phyloP scores from a whole-genome alignment of 2,329 filamentous ascomycete species.

The Colletotrichum godetiae region DNA sequence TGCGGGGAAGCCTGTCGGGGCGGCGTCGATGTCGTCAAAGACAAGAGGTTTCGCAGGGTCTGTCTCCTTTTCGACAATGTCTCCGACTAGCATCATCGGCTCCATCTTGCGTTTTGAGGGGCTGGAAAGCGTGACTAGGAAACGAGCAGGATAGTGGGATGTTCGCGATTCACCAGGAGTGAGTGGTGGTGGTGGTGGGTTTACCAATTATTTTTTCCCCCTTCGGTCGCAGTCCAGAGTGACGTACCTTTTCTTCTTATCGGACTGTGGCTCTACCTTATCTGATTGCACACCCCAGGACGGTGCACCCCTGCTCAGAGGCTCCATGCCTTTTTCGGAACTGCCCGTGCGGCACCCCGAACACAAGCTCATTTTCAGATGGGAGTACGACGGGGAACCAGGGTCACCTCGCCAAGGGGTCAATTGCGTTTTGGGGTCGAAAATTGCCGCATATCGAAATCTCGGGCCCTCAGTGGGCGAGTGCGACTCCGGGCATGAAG shows the following conservation, averaged over 20 bases:
- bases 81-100: slow-evolving; percentile 70
- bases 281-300: slow-evolving; percentile 19
- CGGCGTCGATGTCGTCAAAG: slow-evolving; percentile 68
- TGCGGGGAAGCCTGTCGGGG: slow-evolving; percentile 83
- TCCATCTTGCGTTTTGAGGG: slow-evolving; percentile 43
- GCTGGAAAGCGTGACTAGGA: background rate
- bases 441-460: background rate
- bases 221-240: background rate
- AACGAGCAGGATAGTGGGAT: background rate
- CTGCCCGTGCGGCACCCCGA: slow-evolving; percentile 28
- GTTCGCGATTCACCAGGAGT: background rate
- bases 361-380: slow-evolving; percentile 30
- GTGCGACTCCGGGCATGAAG: background rate
- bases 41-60: slow-evolving; percentile 70
- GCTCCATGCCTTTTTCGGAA: slow-evolving; percentile 25
- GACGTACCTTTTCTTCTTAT: slow-evolving; percentile 17
- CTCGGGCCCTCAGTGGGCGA: background rate
- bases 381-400: slow-evolving; percentile 13
- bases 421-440: background rate
- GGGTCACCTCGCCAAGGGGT: slow-evolving; percentile 2
- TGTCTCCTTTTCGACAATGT: slow-evolving; percentile 82
- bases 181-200: slow-evolving; percentile 5
- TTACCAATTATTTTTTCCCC: background rate
- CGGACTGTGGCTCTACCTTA: slow-evolving; percentile 2
- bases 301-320: slow-evolving; percentile 17